phyloP scores from a whole-genome alignment of 139 green algal genomes.

The Chlorella sp. region DNA sequence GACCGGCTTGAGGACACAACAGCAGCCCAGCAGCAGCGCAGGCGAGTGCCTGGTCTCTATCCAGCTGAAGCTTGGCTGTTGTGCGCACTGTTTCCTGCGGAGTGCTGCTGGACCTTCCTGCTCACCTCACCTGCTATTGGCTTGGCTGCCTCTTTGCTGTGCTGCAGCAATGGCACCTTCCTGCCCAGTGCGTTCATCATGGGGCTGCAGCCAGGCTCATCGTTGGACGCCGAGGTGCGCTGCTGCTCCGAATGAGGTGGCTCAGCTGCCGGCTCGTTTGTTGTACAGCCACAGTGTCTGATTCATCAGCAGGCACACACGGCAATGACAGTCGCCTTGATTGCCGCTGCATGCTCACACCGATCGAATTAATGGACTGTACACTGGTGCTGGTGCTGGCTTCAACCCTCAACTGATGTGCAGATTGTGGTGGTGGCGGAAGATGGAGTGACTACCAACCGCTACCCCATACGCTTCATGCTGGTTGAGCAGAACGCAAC shows the following conservation, averaged over 20 bases:
- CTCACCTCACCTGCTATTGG: not conserved
- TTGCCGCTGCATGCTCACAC: too few species aligned
- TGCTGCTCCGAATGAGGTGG: too few species aligned
- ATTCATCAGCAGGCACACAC: too few species aligned
- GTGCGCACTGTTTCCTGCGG: too few species aligned
- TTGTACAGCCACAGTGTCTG: too few species aligned
- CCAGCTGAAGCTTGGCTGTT: too few species aligned
- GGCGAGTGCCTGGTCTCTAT: not conserved
- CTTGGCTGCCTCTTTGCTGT: not conserved
- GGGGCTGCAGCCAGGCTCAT: constrained; percentile 43
- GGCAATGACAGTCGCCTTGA: too few species aligned
- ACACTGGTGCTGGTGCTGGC: too few species aligned
- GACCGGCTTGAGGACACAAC: constrained; percentile 56
- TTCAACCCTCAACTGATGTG: not conserved
- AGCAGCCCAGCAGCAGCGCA: not conserved
- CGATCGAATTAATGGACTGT: too few species aligned
- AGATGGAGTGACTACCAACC: constrained; percentile 59
- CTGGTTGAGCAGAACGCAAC: not conserved
- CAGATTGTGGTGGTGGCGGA: constrained; percentile 65
- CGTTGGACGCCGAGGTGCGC: not conserved
- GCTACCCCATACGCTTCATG: constrained; percentile 47
- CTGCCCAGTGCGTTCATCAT: constrained; percentile 55
- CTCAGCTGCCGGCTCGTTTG: too few species aligned
- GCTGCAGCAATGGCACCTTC: constrained; percentile 36
- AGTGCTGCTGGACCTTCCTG: too few species aligned